Percentiles rank a stretch among this genome's conserved stretches.
Evolutionary conservation across 192 early-diverging fungal species (phyloP).

Genomic region (Coemansia sp.): DNA sequence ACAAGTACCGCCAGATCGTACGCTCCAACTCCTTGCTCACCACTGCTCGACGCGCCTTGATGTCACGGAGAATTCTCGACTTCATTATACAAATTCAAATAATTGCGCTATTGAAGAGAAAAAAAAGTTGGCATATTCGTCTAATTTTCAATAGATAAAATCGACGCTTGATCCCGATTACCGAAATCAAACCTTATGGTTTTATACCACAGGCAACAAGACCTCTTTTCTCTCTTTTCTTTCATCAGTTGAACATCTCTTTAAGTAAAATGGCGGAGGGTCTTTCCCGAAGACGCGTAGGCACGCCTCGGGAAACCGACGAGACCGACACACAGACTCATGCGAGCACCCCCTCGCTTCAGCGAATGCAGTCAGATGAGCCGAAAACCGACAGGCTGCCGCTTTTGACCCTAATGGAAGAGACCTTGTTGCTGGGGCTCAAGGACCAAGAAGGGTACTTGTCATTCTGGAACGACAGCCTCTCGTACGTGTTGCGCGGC

Average conservation of each 20-base stretch:
- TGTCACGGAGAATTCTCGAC: slow-evolving; percentile 63
- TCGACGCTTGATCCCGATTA: no score
- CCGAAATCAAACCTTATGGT: no score
- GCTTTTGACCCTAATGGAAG: slow-evolving; percentile 91
- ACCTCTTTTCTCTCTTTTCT: no score
- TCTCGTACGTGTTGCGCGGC: slow-evolving; percentile 92
- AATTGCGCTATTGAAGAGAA: no score
- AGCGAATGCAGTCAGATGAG: slow-evolving; percentile 5
- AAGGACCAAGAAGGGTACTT: slow-evolving; percentile 94
- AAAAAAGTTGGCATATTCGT: no score
- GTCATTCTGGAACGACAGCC: slow-evolving; percentile 99
- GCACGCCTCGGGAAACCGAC: slow-evolving; percentile 30
- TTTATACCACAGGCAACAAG: no score
- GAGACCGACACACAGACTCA: slow-evolving; percentile 7
- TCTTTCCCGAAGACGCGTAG: slow-evolving; percentile 43
- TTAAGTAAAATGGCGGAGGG: slow-evolving; percentile 38
- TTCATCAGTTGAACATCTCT: no score
- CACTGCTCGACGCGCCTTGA: slow-evolving; percentile 65
- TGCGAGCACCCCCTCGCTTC: background rate
- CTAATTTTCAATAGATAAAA: background rate
- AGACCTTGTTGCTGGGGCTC: slow-evolving; percentile 87
- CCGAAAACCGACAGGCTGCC: slow-evolving; percentile 55
- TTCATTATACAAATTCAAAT: slow-evolving; percentile 18
- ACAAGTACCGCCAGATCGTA: slow-evolving; percentile 72
- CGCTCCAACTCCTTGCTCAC: slow-evolving; percentile 67